A percentile compares a stretch with the other conserved stretches of the same genome.
These are phyloP conservation scores for Strobilomyces echinocephalus DNA, from an alignment of 768 basidiomycete species.

Conservation along the genomic window DNA sequence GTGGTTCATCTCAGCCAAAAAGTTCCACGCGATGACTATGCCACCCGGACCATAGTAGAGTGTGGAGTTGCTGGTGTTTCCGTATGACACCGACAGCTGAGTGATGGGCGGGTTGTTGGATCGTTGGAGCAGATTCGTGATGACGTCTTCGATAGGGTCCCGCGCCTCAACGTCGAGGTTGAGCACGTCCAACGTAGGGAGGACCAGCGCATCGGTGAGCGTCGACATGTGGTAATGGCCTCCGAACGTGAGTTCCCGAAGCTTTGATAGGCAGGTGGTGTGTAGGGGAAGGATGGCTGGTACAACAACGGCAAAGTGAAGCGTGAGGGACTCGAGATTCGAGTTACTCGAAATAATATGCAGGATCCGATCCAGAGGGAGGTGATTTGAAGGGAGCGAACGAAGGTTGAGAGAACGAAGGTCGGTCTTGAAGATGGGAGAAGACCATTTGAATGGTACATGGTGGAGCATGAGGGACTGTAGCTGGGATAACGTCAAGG, in stretches of 20 bases:
- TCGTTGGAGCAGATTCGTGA: constrained; percentile 55
- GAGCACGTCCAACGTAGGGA: constrained; percentile 55
- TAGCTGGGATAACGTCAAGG: constrained; percentile 43
- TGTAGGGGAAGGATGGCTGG: constrained; percentile 60
- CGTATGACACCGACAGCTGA: constrained; percentile 61
- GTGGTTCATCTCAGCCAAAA: constrained; percentile 54
- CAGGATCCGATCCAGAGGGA: constrained; percentile 67
- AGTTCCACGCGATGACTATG: constrained; percentile 61
- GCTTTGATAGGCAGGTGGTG: constrained; percentile 47
- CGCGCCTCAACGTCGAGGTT: constrained; percentile 68
- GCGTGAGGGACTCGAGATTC: constrained; percentile 47
- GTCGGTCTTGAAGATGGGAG: constrained; percentile 61
- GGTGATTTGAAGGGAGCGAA: constrained; percentile 56
- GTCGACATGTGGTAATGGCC: constrained; percentile 62
- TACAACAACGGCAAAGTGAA: constrained; percentile 60
- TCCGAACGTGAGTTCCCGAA: constrained; percentile 55
- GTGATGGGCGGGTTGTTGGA: constrained; percentile 55
- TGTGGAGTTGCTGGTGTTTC: constrained; percentile 33
- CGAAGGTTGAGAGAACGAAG: constrained; percentile 59
- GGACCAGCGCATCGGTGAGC: constrained; percentile 56
- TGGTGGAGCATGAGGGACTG: constrained; percentile 61
- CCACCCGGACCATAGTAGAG: constrained; percentile 59
- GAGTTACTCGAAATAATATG: constrained; percentile 58
- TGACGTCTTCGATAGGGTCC: constrained; percentile 71
- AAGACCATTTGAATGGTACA: constrained; percentile 74